Evolutionary conservation across 2,329 filamentous ascomycete genomes (phyloP).

Genomic region (Claviceps monticola): DNA sequence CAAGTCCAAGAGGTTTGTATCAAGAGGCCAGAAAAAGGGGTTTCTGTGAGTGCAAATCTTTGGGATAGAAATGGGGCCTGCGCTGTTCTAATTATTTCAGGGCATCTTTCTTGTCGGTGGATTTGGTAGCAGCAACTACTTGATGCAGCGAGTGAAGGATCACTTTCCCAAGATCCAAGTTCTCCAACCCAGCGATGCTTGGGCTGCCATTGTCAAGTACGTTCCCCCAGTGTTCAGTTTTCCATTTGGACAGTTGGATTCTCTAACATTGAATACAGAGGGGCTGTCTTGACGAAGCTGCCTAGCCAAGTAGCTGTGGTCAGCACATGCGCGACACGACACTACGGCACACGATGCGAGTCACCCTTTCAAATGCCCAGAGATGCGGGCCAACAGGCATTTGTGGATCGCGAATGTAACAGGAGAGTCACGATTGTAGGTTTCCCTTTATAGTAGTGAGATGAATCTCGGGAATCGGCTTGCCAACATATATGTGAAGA

Average conservation of each 20-base stretch:
- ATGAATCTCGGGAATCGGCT: neutral
- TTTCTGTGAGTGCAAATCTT: neutral
- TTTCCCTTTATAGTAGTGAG: neutral
- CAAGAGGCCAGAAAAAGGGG: neutral
- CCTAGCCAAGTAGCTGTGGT: neutral
- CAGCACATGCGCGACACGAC: neutral
- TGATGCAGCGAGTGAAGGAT: neutral
- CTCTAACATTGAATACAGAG: neutral
- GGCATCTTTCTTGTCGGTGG: constrained; percentile 5
- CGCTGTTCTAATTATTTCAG: neutral
- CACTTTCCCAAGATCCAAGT: constrained; percentile 2
- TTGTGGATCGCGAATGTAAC: neutral
- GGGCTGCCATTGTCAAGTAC: constrained; percentile 5
- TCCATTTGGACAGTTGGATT: neutral
- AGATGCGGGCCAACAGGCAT: neutral
- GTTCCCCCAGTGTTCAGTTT: neutral
- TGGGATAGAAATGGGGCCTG: accelerated
- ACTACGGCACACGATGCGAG: neutral
- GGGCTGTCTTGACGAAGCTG: neutral
- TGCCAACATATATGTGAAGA: neutral
- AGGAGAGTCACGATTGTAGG: neutral
- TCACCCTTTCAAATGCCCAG: neutral
- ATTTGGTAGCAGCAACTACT: constrained; percentile 3
- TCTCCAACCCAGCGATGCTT: constrained; percentile 2
- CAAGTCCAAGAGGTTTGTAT: constrained; percentile 7